Evolutionary conservation across 345 rosid genomes (phyloP).

Genomic region (Mangifera indica): DNA sequence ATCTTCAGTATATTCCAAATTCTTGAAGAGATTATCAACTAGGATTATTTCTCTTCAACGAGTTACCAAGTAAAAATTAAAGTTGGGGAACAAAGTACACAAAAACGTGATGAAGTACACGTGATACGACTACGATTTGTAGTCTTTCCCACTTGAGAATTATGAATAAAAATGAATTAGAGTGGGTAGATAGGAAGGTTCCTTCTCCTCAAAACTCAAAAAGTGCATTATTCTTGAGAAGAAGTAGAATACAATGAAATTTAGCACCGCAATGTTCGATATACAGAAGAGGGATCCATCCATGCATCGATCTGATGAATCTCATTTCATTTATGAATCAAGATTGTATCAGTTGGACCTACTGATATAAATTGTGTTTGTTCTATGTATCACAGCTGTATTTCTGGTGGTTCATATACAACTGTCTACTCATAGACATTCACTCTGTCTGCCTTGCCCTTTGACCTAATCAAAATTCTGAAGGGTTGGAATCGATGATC

Average conservation of each 20-base stretch:
- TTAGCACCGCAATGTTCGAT: background rate
- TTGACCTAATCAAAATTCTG: background rate
- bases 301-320: background rate
- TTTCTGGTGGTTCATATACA: background rate
- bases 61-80: too few relatives aligned
- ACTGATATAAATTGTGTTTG: background rate
- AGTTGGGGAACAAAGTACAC: background rate
- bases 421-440: background rate
- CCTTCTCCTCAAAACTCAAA: background rate
- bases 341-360: conserved; percentile 9
- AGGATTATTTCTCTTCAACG: too few relatives aligned
- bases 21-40: too few relatives aligned
- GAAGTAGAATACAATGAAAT: background rate
- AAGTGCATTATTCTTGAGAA: background rate
- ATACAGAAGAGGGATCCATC: too few relatives aligned
- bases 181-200: conserved; percentile 8
- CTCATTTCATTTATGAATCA: background rate
- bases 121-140: conserved; percentile 16
- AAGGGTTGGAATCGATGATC: too few relatives aligned
- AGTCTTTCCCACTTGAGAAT: conserved; percentile 16
- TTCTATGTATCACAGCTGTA: conserved; percentile 18
- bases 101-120: conserved; percentile 12
- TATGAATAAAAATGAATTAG: background rate
- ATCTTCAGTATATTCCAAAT: too few relatives aligned
- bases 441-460: background rate